Conservation (phyloP, 331 rosid species). For the Dryas integrifolia region DNA sequence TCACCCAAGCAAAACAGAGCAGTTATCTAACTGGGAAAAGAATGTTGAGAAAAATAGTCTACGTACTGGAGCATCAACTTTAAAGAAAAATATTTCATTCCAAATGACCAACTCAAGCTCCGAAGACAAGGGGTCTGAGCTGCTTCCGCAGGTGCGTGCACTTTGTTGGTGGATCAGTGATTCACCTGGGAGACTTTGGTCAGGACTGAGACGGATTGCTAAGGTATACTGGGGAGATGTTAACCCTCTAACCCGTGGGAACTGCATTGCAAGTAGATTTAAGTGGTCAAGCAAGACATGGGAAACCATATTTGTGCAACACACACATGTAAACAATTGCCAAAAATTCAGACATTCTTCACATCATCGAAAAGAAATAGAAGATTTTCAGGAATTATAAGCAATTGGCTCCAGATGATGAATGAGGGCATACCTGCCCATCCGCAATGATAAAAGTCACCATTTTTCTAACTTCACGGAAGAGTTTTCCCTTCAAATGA, state of each 20-base stretch:
- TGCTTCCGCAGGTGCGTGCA: conserved; percentile 81
- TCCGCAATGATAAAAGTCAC: conserved; percentile 67
- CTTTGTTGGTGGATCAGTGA: conserved; percentile 65
- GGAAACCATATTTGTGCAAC: not conserved
- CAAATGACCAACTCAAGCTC: conserved; percentile 73
- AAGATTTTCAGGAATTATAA: not conserved
- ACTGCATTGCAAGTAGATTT: conserved; percentile 47
- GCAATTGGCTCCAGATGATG: not conserved
- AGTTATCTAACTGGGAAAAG: not conserved
- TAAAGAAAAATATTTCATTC: conserved; percentile 95
- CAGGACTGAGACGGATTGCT: conserved; percentile 71
- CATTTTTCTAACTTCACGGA: conserved; percentile 61
- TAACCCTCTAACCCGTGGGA: conserved; percentile 59
- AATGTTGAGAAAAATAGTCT: not conserved
- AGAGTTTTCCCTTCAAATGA: conserved; percentile 63
- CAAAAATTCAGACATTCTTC: not conserved
- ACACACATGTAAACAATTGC: not conserved
- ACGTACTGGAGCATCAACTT: conserved; percentile 81
- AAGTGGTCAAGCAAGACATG: not conserved
- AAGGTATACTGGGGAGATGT: conserved; percentile 67
- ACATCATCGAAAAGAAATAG: not conserved
- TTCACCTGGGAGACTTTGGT: conserved; percentile 39
- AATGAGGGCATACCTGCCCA: conserved; percentile 57
- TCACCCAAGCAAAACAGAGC: not conserved
- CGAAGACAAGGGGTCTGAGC: conserved; percentile 49